Percentiles rank a stretch among this genome's conserved stretches.
Evolutionary conservation across 176 grass and related monocot species (phyloP).

Genomic region (Musa troglodytarum): DNA sequence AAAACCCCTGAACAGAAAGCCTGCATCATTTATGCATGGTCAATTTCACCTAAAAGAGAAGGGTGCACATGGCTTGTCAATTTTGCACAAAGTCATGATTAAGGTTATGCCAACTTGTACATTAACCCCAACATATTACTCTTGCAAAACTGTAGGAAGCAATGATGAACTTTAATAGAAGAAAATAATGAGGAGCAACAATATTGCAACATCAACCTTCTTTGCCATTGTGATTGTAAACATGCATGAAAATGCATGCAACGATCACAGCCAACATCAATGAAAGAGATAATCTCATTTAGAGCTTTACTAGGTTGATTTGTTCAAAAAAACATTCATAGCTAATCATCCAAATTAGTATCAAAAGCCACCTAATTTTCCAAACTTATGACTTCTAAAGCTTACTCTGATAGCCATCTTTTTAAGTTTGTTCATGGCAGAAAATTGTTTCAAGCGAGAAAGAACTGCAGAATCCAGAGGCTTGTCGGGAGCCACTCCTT

Average conservation of each 20-base stretch:
- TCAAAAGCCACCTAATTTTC: not conserved
- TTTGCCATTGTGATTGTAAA: not conserved
- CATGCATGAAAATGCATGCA: not conserved
- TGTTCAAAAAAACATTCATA: not conserved
- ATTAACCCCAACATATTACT: not conserved
- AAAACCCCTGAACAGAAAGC: no score
- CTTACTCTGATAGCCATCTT: slow-evolving; percentile 19
- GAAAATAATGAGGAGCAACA: not conserved
- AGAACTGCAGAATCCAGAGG: slow-evolving; percentile 18
- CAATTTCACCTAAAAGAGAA: no score
- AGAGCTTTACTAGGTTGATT: not conserved
- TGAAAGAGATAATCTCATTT: not conserved
- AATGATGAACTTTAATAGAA: no score
- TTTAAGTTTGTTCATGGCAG: slow-evolving; percentile 19
- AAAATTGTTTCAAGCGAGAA: slow-evolving; percentile 14
- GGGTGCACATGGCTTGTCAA: no score
- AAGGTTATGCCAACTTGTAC: not conserved
- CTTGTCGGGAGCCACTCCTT: slow-evolving; percentile 17
- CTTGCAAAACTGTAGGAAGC: not conserved
- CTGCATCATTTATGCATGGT: no score
- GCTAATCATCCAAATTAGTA: not conserved
- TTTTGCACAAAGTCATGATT: not conserved
- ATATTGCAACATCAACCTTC: not conserved
- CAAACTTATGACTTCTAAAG: not conserved
- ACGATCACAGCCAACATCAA: not conserved